phyloP scores from a whole-genome alignment of 2,329 filamentous ascomycete species.

The Trichoderma cornu-damae region DNA sequence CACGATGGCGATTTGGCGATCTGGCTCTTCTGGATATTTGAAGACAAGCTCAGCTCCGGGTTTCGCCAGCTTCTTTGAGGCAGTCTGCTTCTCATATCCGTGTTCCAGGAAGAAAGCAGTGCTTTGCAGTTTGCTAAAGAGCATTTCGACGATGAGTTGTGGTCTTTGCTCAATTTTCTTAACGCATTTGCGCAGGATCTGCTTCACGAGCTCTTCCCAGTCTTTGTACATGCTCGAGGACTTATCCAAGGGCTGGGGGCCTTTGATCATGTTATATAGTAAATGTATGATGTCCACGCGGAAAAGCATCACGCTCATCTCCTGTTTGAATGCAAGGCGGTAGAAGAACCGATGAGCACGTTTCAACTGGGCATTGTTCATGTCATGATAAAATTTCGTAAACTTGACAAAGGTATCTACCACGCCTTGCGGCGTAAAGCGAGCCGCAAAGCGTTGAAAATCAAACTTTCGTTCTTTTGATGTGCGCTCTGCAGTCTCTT shows the following conservation, averaged over 20 bases:
- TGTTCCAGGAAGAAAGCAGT: slow-evolving; percentile 87
- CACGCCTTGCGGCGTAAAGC: slow-evolving; percentile 77
- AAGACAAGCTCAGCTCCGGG: slow-evolving; percentile 81
- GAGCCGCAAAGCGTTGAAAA: slow-evolving; percentile 74
- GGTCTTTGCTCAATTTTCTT: slow-evolving; percentile 83
- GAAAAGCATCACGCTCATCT: slow-evolving; percentile 82
- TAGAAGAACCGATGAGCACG: slow-evolving; percentile 92
- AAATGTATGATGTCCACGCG: slow-evolving; percentile 85
- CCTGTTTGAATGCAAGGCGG: slow-evolving; percentile 88
- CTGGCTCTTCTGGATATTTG: slow-evolving; percentile 61
- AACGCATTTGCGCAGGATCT: slow-evolving; percentile 74
- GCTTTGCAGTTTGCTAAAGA: slow-evolving; percentile 85
- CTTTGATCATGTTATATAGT: slow-evolving; percentile 88
- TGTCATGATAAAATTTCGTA: slow-evolving; percentile 72
- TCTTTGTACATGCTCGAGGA: slow-evolving; percentile 68
- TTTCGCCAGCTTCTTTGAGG: slow-evolving; percentile 54
- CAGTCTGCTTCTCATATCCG: slow-evolving; percentile 79
- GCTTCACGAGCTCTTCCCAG: slow-evolving; percentile 84
- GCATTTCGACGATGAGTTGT: slow-evolving; percentile 80
- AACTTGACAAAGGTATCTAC: slow-evolving; percentile 86
- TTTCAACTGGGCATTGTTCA: slow-evolving; percentile 76
- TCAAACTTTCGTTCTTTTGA: slow-evolving; percentile 88
- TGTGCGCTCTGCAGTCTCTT: slow-evolving; percentile 62
- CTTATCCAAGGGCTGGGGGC: slow-evolving; percentile 68
- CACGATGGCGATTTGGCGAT: slow-evolving; percentile 72